Evolutionary conservation across 768 basidiomycete genomes (phyloP).

Genomic region (Auricularia sp.): DNA sequence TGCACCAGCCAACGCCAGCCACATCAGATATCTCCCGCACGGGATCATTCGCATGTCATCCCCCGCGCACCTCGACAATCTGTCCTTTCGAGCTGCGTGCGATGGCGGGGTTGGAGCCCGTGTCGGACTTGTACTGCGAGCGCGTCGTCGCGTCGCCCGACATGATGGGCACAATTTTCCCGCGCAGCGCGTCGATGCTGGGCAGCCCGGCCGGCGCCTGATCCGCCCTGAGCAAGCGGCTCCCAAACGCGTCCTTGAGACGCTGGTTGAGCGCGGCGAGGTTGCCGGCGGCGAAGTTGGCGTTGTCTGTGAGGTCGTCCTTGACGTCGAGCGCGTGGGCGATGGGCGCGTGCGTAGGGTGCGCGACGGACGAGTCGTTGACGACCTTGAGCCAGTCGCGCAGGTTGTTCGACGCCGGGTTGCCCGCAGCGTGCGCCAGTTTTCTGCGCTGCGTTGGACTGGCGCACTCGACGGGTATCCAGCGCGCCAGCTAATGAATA

Average conservation of each 20-base stretch:
- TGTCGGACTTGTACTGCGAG: neutral
- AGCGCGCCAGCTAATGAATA: too few species aligned
- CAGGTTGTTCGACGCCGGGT: neutral
- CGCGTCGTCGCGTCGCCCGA: neutral
- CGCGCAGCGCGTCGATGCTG: constrained; percentile 1
- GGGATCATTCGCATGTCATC: neutral
- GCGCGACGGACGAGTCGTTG: neutral
- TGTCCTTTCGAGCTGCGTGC: neutral
- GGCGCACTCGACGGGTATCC: too few species aligned
- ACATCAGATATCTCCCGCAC: neutral
- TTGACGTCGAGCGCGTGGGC: neutral
- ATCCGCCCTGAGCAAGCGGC: neutral
- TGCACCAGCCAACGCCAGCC: neutral
- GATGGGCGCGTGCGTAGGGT: neutral
- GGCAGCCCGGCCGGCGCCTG: neutral
- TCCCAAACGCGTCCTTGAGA: neutral
- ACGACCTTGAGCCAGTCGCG: neutral
- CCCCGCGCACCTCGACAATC: neutral
- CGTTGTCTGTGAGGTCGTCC: neutral
- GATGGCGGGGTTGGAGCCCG: neutral
- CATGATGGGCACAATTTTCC: neutral
- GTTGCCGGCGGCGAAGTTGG: neutral
- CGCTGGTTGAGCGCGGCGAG: neutral
- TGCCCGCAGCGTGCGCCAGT: too few species aligned
- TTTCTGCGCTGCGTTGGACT: too few species aligned